Evolutionary conservation across 192 early-diverging fungal species (phyloP).

Genomic region (Dissophora globulifera): DNA sequence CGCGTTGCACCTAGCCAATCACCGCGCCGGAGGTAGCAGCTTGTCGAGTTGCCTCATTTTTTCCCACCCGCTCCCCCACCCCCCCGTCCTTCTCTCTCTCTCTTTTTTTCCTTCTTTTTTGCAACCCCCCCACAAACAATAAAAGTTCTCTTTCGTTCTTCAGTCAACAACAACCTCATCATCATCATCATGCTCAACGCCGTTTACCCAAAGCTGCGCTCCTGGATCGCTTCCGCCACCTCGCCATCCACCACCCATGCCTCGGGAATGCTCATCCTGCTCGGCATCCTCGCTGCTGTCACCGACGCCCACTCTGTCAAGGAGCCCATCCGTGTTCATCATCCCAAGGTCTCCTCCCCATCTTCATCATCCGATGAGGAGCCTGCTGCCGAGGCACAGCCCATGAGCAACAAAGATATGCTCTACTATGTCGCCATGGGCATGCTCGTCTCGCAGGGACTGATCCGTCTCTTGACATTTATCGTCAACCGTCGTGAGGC

Average conservation of each 20-base stretch:
- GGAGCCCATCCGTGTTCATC: constrained; percentile 13
- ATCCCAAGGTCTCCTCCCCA: constrained; percentile 15
- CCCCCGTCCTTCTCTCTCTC: background rate
- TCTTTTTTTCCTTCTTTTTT: constrained; percentile 10
- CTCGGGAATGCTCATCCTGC: constrained; percentile 49
- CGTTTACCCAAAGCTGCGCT: constrained; percentile 32
- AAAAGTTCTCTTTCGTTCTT: background rate
- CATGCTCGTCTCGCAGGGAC: constrained; percentile 43
- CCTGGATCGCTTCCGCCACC: constrained; percentile 43
- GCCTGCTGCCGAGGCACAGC: background rate
- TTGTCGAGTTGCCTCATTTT: no score
- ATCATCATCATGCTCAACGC: constrained; percentile 18
- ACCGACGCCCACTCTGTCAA: constrained; percentile 34
- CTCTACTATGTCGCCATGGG: constrained; percentile 48
- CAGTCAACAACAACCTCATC: background rate
- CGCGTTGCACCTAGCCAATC: no score
- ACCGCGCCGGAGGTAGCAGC: no score
- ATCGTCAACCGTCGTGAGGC: constrained; percentile 38
- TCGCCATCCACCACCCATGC: constrained; percentile 50
- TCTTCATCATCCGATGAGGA: background rate
- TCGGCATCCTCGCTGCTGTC: constrained; percentile 42
- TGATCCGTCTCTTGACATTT: constrained; percentile 46
- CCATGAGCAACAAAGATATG: constrained; percentile 23
- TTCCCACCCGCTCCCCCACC: background rate
- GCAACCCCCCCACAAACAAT: background rate